Evolutionary conservation across 2,329 filamentous ascomycete genomes (phyloP).

Genomic region (Alternaria atra): DNA sequence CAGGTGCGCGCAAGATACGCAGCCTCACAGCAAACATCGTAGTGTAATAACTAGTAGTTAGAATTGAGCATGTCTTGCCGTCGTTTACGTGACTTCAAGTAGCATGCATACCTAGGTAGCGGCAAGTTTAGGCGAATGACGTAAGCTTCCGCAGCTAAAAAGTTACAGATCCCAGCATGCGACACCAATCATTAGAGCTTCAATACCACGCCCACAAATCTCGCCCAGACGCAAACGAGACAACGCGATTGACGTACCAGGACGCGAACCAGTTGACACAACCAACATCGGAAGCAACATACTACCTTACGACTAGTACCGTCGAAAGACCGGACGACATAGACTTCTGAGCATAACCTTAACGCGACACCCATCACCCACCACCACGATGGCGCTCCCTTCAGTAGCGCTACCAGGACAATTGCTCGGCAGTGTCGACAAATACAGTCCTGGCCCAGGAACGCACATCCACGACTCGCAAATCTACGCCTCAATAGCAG

Average conservation of each 20-base stretch:
- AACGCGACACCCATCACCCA: background rate
- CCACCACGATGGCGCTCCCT: slow-evolving; percentile 45
- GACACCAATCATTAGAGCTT: slow-evolving; percentile 1
- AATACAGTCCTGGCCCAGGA: slow-evolving; percentile 78
- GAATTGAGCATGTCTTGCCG: slow-evolving; percentile 13
- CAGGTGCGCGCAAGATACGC: slow-evolving; percentile 15
- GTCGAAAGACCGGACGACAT: background rate
- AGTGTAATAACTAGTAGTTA: slow-evolving; percentile 41
- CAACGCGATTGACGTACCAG: background rate
- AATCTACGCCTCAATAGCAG: slow-evolving; percentile 84
- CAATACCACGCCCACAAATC: slow-evolving; percentile 2
- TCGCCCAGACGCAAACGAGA: slow-evolving; percentile 4
- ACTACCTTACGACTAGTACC: background rate
- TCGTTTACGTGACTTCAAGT: slow-evolving; percentile 6
- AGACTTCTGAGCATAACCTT: background rate
- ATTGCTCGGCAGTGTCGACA: slow-evolving; percentile 72
- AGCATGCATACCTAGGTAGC: background rate
- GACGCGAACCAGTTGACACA: background rate
- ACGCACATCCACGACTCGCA: slow-evolving; percentile 81
- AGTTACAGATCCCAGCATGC: slow-evolving; percentile 28
- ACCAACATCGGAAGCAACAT: background rate
- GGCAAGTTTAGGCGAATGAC: slow-evolving; percentile 32
- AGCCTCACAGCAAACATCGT: slow-evolving; percentile 37
- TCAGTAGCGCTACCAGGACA: slow-evolving; percentile 80
- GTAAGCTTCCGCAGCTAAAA: slow-evolving; percentile 35